Base-by-base conservation (phyloP, 805 yeast species). In the Kazachstania kunashirensis region DNA sequence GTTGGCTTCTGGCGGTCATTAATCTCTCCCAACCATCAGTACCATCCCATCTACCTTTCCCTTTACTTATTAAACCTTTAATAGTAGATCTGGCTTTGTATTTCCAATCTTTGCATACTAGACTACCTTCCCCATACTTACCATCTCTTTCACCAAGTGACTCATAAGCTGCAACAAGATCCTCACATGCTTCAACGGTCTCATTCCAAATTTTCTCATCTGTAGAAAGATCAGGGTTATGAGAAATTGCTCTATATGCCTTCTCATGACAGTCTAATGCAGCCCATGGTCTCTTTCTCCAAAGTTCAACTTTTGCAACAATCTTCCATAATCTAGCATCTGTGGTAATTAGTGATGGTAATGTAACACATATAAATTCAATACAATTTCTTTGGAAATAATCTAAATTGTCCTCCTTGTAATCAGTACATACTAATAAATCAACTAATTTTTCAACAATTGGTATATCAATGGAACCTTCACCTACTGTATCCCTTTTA, bases 81-180 rank as follows among this genome's bases (percentile, higher is more conserved):
- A 86, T 70, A 1, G 83, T 66, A 12, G 82, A 70, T 43, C 78
- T 70, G 2, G 94, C 78, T 55, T 85, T 85, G 61, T 79, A 83
- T 52, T 75, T 81, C 96, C 96, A 88, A 53, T 86, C 95, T 52
- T 79, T 76, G 57, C 96, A 86, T 8, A 88, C 94, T n/a, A 79
- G 46, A 54, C 82, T 84, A 15, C 79, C 94, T 2, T 84, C 86
- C 17, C 80, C 81, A 50, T 78, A 71, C 49, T 75, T 79, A 6
- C 94, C 94, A 9, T 83, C 81, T 47, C 75, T 58, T 40, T 81
- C 92, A n/a, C 97, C 97, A 23, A 84, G 68, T 3, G 83, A 78
- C 52, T 79, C 86, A 55, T 86, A 89, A 1, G 95, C 89, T 28
- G 92, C 82, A 2, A 82, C 77, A 38, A 89, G 66, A 43, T 86